Evolutionary conservation across 352 stramenopile species (phyloP).

Genomic region (Pythium insidiosum): DNA sequence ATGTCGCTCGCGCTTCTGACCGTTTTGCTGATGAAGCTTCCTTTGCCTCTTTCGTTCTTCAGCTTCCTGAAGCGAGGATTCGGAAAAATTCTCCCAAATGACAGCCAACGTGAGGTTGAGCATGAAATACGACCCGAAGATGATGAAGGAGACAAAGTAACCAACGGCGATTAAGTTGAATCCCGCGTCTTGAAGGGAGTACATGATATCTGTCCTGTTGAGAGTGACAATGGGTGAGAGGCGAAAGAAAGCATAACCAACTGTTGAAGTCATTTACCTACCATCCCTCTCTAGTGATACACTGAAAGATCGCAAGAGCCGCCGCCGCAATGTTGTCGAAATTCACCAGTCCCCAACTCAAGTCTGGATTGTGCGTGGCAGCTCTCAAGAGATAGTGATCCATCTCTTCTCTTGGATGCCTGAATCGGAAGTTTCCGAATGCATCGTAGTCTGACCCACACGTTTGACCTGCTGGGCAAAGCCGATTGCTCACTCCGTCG

Average conservation of each 20-base stretch:
- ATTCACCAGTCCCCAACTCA: conserved; percentile 80
- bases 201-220: conserved; percentile 59
- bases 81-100: conserved; percentile 80
- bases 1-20: not conserved
- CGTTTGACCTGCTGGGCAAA: conserved; percentile 29
- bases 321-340: conserved; percentile 87
- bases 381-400: conserved; percentile 23
- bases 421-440: conserved; percentile 61
- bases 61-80: conserved; percentile 43
- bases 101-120: conserved; percentile 88
- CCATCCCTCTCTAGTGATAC: conserved; percentile 90
- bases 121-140: conserved; percentile 88
- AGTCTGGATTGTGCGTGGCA: conserved; percentile 52
- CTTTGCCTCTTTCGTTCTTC: conserved; percentile 40
- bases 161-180: conserved; percentile 37
- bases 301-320: conserved; percentile 85
- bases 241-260: not conserved
- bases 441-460: conserved; percentile 60
- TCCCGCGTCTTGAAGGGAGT: conserved; percentile 48
- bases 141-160: conserved; percentile 86
- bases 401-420: conserved; percentile 28
- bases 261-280: conserved; percentile 13
- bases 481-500: conserved; percentile 19
- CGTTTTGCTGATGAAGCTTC: not conserved
- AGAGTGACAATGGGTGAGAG: too few species aligned